Base-by-base conservation (phyloP, 2,329 filamentous ascomycete species). In the Ophiostoma pallidulum region DNA sequence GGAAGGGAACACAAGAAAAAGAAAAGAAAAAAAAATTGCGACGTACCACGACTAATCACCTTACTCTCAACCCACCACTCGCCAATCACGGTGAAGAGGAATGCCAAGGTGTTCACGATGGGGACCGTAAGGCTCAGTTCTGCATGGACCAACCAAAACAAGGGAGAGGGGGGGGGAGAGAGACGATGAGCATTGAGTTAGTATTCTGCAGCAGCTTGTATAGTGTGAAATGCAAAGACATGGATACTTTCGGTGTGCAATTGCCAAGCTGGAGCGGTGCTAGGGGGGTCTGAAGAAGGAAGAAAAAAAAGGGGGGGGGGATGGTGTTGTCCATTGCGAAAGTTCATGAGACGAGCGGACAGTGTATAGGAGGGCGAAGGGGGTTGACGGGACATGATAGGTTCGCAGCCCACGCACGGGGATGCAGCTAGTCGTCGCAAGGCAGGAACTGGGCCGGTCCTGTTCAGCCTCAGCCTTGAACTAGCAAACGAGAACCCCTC, bases 51-150 rank as follows among this genome's bases (percentile, higher is more conserved):
- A 56, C 82, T 86, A 52, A 97, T 94, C 2, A 90, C 84, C 64
- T 96, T 97, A 51, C 80, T 80, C 59, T 96, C 91, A 1, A 91
- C 88, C 72, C 84, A 94, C 89, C 90, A 97, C 58, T 97, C 91
- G 1, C 90, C 91, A 12, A 96, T 60, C 2, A 96, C 90, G 0
- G 91, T 97, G 60, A 96, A 97, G n/a, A 97, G 66, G 57, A 97
- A 97, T 0, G 91, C 91, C 59, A 94, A 69, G 0, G 89, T 94
- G 60, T 97, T 97, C 2, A 91, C 90, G 53, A 97, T 92, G 2
- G 91, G 91, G 1, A 97, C 90, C 3, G 90, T 96, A 53, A 97
- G 71, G 60, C 89, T 95, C 57, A 97, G 62, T 65, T 97, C 91
- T 92, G 57, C 6, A n/a, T 38, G 20, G 19, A 42, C 33, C 22